Base-by-base conservation (phyloP, 2,329 filamentous ascomycete species). In the Fusarium brevicatenulatum region DNA sequence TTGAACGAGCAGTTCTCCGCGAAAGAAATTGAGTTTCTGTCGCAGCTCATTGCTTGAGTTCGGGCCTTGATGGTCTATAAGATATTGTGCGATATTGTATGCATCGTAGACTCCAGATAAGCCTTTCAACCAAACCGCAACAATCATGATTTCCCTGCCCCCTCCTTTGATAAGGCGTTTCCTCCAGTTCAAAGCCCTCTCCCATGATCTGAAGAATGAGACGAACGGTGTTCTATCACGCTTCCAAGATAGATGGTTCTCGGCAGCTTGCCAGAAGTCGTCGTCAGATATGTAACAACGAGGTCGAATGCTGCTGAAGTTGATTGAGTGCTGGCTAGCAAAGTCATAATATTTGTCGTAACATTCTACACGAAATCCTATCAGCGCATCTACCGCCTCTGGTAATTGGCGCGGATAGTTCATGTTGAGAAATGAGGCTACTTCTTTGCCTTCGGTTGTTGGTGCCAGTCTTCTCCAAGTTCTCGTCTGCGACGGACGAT, bases 41-140 rank as follows among this genome's bases (percentile, higher is more conserved):
- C 30, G 19, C 15, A 25, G 21, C 1, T 0, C 0, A 2, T 2
- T 5, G 4, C 7, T 10, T 46, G 36, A n/a, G 4, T 3, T 34
- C 12, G 7, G 21, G 9, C 0, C 16, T 21, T 21, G 9, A 28
- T 6, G 4, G 34, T 2, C 15, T 34, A 34, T 0, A 56, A 66
- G 42, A 16, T 9, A 1, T 30, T 5, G 8, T 50, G 43, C 37
- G 7, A 58, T 50, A 18, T 6, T 9, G 4, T 57, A 13, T 9
- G 32, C 60, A 37, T 65, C 44, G 25, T 57, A 64, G 11, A 57
- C 43, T 16, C 13, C 11, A n/a, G 42, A 25, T 11, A 43, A 7
- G 9, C 11, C 60, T 9, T 65, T 28, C 19, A 52, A 28, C 50
- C 60, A 65, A 28, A 65, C 60, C 9, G 44, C 60, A 6, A 65